Base-by-base conservation (phyloP, 495 filamentous ascomycete species). In the Podospora didyma region DNA sequence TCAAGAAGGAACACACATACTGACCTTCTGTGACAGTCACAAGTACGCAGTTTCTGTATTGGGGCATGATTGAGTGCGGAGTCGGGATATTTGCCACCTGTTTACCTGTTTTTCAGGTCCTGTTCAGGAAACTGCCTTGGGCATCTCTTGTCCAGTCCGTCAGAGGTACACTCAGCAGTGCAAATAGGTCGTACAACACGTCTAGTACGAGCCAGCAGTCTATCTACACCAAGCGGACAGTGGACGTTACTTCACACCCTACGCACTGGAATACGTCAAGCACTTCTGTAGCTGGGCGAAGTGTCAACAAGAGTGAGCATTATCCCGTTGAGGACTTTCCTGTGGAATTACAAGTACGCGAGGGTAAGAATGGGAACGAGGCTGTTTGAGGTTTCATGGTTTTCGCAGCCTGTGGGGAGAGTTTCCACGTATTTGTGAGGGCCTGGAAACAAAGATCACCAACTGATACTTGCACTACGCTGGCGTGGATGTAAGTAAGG, bases 61-160 rank as follows among this genome's bases (percentile, higher is more conserved):
- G 62, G 64, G 64, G 62, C 12, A 54, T 62, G 41, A 49, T 67
- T 3, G 64, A 67, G 49, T 58, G 56, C 22, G 54, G 64, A 4
- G 42, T 60, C 6, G 64, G 56, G 6, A 51, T 67, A 0, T 34
- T 62, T 21, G 64, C 62, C 0, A 59, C 61, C 28, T 64, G 56
- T 31, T 45, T 64, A 2, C 62, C 64, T 24, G 59, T 62, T 2
- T 53, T 67, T 5, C 61, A 51, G 34, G 47, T 55, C 39, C 31
- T 66, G 7, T 21, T 61, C 46, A 28, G 47, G 14, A n/a, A 31
- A 16, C 31, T 45, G 28, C 48, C 53, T 7, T 48, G 50, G 37
- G 22, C 37, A 28, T 21, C 31, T 26, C 19, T 55, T 3, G 10
- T 58, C 20, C 28, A 26, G n/a, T 46, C 11, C 23, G 53, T 34